A percentile compares a stretch with the other conserved stretches of the same genome.
Evolutionary conservation across 1,284 basidiomycete species (phyloP).

Genomic region (Trichosporon faecale): DNA sequence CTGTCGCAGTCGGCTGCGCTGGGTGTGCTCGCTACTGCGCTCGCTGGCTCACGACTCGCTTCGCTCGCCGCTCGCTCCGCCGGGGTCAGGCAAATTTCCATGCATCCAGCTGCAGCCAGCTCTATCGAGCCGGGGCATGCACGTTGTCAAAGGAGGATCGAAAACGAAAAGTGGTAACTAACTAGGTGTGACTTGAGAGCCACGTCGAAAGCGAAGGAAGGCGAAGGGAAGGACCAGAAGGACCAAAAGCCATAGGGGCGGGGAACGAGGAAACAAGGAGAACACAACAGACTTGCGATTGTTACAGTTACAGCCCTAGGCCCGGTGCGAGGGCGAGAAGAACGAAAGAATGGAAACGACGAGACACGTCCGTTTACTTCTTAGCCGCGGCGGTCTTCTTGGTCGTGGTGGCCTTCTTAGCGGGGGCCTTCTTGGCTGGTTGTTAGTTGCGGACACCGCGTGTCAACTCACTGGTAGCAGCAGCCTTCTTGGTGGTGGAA

Average conservation of each 20-base stretch:
- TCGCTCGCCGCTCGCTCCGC: not conserved
- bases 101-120: slow-evolving; percentile 6
- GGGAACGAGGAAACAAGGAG: not conserved
- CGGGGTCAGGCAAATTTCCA: slow-evolving; percentile 4
- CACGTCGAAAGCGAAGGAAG: slow-evolving; percentile 10
- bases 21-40: no score
- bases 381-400: slow-evolving; percentile 17
- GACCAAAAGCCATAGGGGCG: not conserved
- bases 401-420: slow-evolving; percentile 51
- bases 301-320: not conserved
- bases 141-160: slow-evolving; percentile 15
- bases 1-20: not conserved
- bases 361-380: not conserved
- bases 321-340: not conserved
- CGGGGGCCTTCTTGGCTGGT: slow-evolving; percentile 42
- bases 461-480: slow-evolving; percentile 28
- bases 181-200: no score
- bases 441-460: slow-evolving; percentile 24
- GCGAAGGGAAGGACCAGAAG: not conserved
- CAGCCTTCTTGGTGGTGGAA: slow-evolving; percentile 10
- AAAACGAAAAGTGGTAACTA: slow-evolving; percentile 16
- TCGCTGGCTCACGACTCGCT: not conserved
- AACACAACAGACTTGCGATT: slow-evolving; percentile 5
- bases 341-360: not conserved
- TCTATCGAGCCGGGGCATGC: not conserved